These are phyloP conservation scores for Earliella scabrosa DNA, from an alignment of 1,284 basidiomycete species.

Conservation along the genomic window DNA sequence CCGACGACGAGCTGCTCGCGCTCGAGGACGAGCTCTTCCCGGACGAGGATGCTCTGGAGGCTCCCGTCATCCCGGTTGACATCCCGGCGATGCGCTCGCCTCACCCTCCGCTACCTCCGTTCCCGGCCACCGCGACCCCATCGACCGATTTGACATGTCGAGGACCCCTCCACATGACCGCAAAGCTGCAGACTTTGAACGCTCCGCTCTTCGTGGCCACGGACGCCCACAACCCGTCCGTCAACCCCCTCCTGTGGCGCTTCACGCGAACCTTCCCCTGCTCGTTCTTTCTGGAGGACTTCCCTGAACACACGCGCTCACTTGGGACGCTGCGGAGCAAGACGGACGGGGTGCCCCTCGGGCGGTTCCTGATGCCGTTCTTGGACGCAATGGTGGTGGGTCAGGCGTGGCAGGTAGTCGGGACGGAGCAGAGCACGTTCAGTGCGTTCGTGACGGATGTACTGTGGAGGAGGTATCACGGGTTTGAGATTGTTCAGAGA, in stretches of 20 bases:
- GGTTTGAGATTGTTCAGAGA: constrained; percentile 53
- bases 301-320: constrained; percentile 37
- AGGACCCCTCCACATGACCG: constrained; percentile 35
- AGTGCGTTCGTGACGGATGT: constrained; percentile 70
- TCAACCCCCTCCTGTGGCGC: constrained; percentile 48
- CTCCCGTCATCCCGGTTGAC: constrained; percentile 24
- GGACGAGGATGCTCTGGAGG: constrained; percentile 14
- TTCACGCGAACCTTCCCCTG: constrained; percentile 72
- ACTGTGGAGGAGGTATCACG: constrained; percentile 65
- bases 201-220: constrained; percentile 75
- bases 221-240: constrained; percentile 53
- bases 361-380: constrained; percentile 59
- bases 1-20: constrained; percentile 39
- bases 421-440: constrained; percentile 76
- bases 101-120: constrained; percentile 27
- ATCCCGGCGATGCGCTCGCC: constrained; percentile 25
- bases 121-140: constrained; percentile 26
- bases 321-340: constrained; percentile 50
- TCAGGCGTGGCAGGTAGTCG: constrained; percentile 58
- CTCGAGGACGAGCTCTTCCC: constrained; percentile 40
- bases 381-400: constrained; percentile 73
- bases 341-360: constrained; percentile 57
- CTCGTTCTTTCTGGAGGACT: constrained; percentile 66
- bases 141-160: constrained; percentile 37
- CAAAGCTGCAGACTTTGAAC: constrained; percentile 50